These are phyloP conservation scores for Volutella citrinella DNA, from an alignment of 2,329 filamentous ascomycete species.

Conservation along the genomic window DNA sequence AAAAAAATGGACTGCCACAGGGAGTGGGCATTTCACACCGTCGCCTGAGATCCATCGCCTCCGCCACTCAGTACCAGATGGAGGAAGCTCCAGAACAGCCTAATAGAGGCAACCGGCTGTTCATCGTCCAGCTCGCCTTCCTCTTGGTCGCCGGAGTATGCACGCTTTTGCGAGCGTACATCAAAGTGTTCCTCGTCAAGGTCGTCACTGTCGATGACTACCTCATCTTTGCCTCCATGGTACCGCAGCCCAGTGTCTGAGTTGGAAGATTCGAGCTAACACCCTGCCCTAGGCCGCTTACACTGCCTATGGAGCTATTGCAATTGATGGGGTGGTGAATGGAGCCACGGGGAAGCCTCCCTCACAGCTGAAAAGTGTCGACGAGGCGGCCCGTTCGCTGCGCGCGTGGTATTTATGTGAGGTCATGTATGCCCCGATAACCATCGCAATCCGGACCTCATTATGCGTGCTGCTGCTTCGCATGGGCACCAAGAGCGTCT, in stretches of 20 bases:
- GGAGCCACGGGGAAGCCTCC: conserved; percentile 25
- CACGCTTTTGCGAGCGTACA: conserved; percentile 42
- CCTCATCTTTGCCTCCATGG: conserved; percentile 44
- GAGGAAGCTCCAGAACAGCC: too few species aligned
- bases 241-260: conserved; percentile 22
- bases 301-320: conserved; percentile 28
- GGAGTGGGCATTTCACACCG: too few species aligned
- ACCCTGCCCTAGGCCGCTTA: conserved; percentile 38
- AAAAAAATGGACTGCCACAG: too few species aligned
- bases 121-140: conserved; percentile 16
- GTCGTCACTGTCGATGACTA: conserved; percentile 45
- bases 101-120: too few species aligned
- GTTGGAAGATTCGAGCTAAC: too few species aligned
- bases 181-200: conserved; percentile 41
- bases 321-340: conserved; percentile 30
- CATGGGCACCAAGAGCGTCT: too few species aligned
- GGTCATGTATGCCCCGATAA: conserved; percentile 38
- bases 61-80: too few species aligned
- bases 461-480: too few species aligned
- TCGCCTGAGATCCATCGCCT: too few species aligned
- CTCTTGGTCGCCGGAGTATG: conserved; percentile 34
- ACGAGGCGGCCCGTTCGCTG: conserved; percentile 27
- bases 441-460: too few species aligned
- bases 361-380: conserved; percentile 8
- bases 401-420: conserved; percentile 39